These are phyloP conservation scores for Hypoxylon sp. DNA, from an alignment of 2,329 filamentous ascomycete genomes.

Conservation along the genomic window DNA sequence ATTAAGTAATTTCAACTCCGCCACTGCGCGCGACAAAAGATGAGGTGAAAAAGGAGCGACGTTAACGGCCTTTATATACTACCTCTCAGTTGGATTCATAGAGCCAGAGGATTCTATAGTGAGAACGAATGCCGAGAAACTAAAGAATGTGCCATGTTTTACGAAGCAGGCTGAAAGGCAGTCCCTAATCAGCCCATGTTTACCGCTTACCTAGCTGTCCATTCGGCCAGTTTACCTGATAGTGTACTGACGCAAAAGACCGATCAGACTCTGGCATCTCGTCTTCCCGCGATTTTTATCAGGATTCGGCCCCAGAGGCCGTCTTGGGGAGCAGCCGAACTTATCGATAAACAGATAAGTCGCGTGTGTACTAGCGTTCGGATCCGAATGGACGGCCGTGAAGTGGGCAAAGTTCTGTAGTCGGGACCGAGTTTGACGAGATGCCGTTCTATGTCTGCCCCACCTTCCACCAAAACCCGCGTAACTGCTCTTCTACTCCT, in stretches of 20 bases:
- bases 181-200: not conserved
- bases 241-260: not conserved
- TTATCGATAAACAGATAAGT: conserved; percentile 22
- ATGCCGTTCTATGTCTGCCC: not conserved
- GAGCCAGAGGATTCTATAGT: not conserved
- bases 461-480: not conserved
- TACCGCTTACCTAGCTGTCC: not conserved
- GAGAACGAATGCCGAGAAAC: conserved; percentile 10
- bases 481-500: not conserved
- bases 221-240: not conserved
- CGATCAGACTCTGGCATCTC: not conserved
- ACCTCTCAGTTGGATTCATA: not conserved
- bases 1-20: not conserved
- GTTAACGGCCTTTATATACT: conserved; percentile 8
- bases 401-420: not conserved
- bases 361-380: not conserved
- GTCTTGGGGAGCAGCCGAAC: not conserved
- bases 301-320: not conserved
- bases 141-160: not conserved
- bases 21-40: too few species aligned
- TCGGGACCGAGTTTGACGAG: conserved; percentile 7
- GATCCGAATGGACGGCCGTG: not conserved
- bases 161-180: not conserved
- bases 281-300: not conserved
- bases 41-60: not conserved